Base-by-base conservation (phyloP, 2,329 filamentous ascomycete genomes). In the Penicillium sp. region DNA sequence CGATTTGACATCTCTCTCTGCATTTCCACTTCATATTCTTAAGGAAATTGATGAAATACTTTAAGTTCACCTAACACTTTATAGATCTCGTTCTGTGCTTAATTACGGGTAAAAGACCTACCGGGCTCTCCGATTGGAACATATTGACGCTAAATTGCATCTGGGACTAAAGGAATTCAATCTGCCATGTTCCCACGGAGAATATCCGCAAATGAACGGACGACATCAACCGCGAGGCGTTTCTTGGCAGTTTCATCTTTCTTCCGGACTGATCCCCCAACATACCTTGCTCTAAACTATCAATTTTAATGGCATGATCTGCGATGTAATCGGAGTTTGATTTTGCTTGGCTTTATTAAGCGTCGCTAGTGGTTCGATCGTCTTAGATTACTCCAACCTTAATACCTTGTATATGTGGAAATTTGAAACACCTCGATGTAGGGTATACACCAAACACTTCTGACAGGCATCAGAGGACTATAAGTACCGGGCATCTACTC, bases 171-270 rank as follows among this genome's bases (percentile, higher is more conserved):
- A 2, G 8, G n/a, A 26, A 50, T 8, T 50, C 8, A 30, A 35
- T 45, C 41, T 38, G 10, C 12, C 11, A 43, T 36, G 16, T 37
- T 12, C 33, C 33, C 33, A 28, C 19, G 28, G 17, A 14, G 31
- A 46, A 50, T 45, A 35, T 50, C 49, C 17, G 26, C 40, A 51
- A 55, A 51, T 51, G 41, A 51, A 35, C 53, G 53, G 47, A 35
- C 19, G 28, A 28, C 19, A 19, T 45, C 53, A n/a, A 45, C 40
- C 52, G 52, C 53, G 40, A 51, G 53, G 53, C 53, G 47, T 50
- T 47, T 45, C 47, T 51, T 55, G 47, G 53, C 53, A 28, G 19
- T 2, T 55, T 55, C 52, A 55, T 40, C 45, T 38, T 22, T 33
- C 31, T 14, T 36, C 40, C 22, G 26, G 25, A 35, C 40, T 49